Conservation (phyloP, 495 filamentous ascomycete species). For the Trichoderma gamsii region DNA sequence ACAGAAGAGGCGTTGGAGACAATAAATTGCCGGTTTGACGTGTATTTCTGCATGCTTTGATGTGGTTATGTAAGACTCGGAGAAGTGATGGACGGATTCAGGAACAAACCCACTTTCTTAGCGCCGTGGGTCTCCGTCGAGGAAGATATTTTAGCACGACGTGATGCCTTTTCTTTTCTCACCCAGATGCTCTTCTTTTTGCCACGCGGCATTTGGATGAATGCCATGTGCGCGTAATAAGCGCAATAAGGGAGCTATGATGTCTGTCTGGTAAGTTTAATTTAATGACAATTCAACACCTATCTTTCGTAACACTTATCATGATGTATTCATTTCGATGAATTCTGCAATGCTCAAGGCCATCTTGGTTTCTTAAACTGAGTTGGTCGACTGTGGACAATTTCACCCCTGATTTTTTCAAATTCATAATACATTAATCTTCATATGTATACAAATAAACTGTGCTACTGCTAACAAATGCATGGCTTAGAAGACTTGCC, state of each 20-base stretch:
- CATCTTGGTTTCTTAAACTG: not conserved
- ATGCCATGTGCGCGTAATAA: not conserved
- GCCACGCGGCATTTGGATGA: not conserved
- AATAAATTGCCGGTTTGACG: no score
- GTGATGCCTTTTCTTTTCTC: not conserved
- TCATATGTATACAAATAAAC: not conserved
- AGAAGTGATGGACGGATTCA: not conserved
- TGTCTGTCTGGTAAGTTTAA: not conserved
- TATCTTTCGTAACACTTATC: not conserved
- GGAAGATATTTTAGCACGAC: not conserved
- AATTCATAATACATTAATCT: slow-evolving; percentile 14
- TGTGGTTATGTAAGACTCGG: not conserved
- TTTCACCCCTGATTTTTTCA: slow-evolving; percentile 15
- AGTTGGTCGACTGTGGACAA: slow-evolving; percentile 4
- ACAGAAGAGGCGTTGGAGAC: not conserved
- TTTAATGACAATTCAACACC: not conserved
- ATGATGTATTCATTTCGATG: slow-evolving; percentile 17
- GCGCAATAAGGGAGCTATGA: not conserved
- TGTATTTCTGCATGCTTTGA: no score
- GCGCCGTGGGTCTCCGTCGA: not conserved
- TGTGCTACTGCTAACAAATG: not conserved
- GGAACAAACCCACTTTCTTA: not conserved
- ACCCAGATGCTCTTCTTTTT: not conserved
- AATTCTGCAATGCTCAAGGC: slow-evolving; percentile 17
- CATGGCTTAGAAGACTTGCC: not conserved